Evolutionary conservation across 2,329 filamentous ascomycete genomes (phyloP).

Genomic region (Botrytis squamosa): DNA sequence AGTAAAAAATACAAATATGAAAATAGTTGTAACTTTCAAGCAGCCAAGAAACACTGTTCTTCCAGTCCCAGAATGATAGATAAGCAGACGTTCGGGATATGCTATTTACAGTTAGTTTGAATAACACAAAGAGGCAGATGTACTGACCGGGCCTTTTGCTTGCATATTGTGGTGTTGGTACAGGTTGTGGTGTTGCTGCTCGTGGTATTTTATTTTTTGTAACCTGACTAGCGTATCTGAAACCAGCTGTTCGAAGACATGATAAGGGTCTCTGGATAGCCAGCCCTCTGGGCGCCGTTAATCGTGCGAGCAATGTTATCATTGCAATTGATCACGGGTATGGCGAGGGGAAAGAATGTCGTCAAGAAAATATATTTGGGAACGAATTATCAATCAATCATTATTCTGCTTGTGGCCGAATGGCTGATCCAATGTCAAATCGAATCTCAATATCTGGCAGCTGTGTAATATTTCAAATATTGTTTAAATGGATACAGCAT

Average conservation of each 20-base stretch:
- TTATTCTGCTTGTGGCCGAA: not conserved
- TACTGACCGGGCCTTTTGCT: slow-evolving; percentile 16
- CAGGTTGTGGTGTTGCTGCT: not conserved
- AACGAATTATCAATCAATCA: not conserved
- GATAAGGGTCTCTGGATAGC: not conserved
- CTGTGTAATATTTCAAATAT: not conserved
- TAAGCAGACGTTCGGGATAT: slow-evolving; percentile 59
- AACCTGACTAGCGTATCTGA: not conserved
- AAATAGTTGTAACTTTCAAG: slow-evolving; percentile 68
- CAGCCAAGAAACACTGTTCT: slow-evolving; percentile 67
- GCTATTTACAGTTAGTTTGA: slow-evolving; percentile 38
- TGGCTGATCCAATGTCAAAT: not conserved
- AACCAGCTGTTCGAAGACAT: not conserved
- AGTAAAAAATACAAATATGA: slow-evolving; percentile 65
- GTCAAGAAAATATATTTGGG: not conserved
- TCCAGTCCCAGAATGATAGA: slow-evolving; percentile 73
- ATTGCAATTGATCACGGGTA: not conserved
- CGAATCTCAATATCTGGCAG: not conserved
- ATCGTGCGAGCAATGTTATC: slow-evolving; percentile 13
- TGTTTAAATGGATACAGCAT: not conserved
- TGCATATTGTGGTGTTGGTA: slow-evolving; percentile 17
- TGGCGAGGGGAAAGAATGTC: not conserved
- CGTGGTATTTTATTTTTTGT: not conserved
- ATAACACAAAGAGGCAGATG: not conserved
- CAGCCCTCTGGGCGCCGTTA: not conserved